These are phyloP conservation scores for Rhizophora mangle DNA, from an alignment of 345 rosid genomes.

Conservation along the genomic window DNA sequence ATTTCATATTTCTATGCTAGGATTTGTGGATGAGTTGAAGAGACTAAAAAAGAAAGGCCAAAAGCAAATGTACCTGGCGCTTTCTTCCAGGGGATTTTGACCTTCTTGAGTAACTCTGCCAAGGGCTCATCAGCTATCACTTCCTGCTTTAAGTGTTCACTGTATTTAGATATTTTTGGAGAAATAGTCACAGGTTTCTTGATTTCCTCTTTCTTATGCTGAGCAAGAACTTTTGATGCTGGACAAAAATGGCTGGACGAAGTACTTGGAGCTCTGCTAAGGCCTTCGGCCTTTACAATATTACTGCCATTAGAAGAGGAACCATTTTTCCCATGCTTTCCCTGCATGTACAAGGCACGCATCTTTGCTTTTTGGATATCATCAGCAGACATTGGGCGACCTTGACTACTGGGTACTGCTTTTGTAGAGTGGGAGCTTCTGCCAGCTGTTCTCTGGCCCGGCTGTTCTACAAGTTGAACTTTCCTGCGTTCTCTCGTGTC, in stretches of 20 bases:
- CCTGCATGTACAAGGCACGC: conserved; percentile 81
- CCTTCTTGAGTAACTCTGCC: conserved; percentile 46
- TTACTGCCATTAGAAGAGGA: conserved; percentile 42
- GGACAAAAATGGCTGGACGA: conserved; percentile 26
- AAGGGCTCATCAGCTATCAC: conserved; percentile 44
- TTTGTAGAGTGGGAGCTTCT: conserved; percentile 63
- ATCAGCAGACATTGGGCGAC: conserved; percentile 98
- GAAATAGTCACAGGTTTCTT: conserved; percentile 28
- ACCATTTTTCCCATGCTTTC: conserved; percentile 60
- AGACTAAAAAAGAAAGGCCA: conserved; percentile 19
- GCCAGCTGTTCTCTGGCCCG: conserved; percentile 76
- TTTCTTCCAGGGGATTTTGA: conserved; percentile 60
- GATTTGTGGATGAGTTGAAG: conserved; percentile 15
- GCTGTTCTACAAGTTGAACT: conserved; percentile 95
- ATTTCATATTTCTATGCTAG: conserved; percentile 10
- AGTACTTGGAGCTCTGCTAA: conserved; percentile 36
- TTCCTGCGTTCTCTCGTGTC: conserved; percentile 89
- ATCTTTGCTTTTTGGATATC: conserved; percentile 97
- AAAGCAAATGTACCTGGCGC: conserved; percentile 73
- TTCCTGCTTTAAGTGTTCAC: conserved; percentile 28
- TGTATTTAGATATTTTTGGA: conserved; percentile 18
- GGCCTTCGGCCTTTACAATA: conserved; percentile 40
- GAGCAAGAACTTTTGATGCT: conserved; percentile 28
- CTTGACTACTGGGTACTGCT: conserved; percentile 48
- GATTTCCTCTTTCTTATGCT: conserved; percentile 45